Percentiles rank a stretch among this genome's conserved stretches.
These are phyloP conservation scores for Cystobasidium tubakii DNA, from an alignment of 768 basidiomycete species.

Conservation along the genomic window DNA sequence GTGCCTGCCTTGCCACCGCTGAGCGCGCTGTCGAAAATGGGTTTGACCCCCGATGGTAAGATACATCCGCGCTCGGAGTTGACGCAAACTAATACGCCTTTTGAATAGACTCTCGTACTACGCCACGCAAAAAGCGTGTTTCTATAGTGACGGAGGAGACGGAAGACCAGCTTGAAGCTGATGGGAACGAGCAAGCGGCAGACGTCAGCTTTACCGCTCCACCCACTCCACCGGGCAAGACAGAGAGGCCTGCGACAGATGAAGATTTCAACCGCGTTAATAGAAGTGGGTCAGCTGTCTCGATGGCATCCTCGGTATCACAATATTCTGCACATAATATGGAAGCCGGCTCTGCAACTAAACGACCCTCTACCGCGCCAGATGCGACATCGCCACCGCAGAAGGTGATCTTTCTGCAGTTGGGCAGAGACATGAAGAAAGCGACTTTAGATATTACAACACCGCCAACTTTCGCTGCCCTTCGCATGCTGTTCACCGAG, in stretches of 20 bases:
- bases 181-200: background rate
- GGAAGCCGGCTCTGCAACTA: background rate
- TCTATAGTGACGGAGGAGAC: conserved; percentile 31
- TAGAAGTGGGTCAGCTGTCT: conserved; percentile 2
- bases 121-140: conserved; percentile 24
- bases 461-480: conserved; percentile 60
- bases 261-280: background rate
- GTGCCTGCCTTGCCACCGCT: conserved; percentile 49
- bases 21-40: conserved; percentile 32
- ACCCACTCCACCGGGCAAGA: background rate
- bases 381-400: background rate
- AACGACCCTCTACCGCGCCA: background rate
- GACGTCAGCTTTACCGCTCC: background rate
- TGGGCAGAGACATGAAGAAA: conserved; percentile 50
- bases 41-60: conserved; percentile 14
- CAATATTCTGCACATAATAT: conserved; percentile 7
- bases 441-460: conserved; percentile 55
- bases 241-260: background rate
- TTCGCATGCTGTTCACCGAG: conserved; percentile 86
- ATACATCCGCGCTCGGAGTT: background rate
- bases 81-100: background rate
- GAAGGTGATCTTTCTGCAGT: conserved; percentile 67
- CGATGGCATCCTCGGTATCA: conserved; percentile 15
- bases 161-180: conserved; percentile 27
- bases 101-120: background rate